Evolutionary conservation across 768 basidiomycete genomes (phyloP), one percentile per base, ranked within the genome.

Genomic region (Glaciozyma antarctica): DNA sequence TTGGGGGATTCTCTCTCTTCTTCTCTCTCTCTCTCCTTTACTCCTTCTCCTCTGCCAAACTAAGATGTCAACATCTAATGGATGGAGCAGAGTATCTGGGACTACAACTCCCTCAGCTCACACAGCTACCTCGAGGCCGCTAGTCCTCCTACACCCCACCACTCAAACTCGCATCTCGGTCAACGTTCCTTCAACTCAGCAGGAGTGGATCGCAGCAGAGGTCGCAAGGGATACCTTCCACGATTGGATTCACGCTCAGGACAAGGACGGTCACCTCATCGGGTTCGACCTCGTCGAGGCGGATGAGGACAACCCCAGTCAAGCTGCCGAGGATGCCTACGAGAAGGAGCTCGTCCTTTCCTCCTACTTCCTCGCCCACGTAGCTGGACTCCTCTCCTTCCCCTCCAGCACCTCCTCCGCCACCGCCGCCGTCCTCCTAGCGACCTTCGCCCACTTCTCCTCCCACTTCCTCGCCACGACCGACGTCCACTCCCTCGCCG

Each of bases 401-500:
- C 82, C 84, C 22, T 64, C 81, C 47, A 80, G 82, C 72, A 65
- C 69, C 32, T 66, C 69, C 5, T 60, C 63, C 49, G 63, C 65
- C 2, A 70, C 65, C 41, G 58, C 65, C 34, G 60, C 83, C 54
- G 80, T 97, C 65, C 85, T 98, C 58, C 78, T 85, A 70, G 83
- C 86, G 71, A 82, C 85, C 47, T 82, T 90, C 77, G 81, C 84
- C 69, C 81, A 87, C 75, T 95, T 98, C 78, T 86, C 86, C 48
- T 78, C 82, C 45, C 80, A 84, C 57, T 88, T 87, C 79, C 85
- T 97, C 72, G 75, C 80, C 48, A 77, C 80, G 61, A 81, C 82
- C 73, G 90, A 95, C 78, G 79, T 97, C 63, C 92, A 94, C 78
- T 82, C 87, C 57, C 81, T 97, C 69, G 82, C 85, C 61, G 85